Conservation (phyloP, 805 yeast species). For the Citeromyces matritensis region DNA sequence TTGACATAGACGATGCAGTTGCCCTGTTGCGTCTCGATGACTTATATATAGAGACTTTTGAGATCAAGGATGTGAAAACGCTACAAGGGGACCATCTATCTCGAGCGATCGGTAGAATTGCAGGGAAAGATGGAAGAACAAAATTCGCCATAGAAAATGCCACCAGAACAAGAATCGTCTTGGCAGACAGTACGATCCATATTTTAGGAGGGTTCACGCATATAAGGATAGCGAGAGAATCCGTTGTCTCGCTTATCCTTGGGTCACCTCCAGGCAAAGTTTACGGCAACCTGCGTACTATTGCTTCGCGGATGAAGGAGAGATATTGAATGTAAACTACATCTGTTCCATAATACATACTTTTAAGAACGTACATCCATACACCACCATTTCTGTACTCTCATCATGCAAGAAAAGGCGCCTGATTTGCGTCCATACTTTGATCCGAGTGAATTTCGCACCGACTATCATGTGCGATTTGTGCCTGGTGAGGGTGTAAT, state of each 20-base stretch:
- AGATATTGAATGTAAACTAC: constrained; percentile 41
- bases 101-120: constrained; percentile 98
- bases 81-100: constrained; percentile 91
- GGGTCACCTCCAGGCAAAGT: constrained; percentile 99
- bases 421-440: constrained; percentile 14
- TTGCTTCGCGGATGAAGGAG: constrained; percentile 94
- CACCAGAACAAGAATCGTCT: constrained; percentile 91
- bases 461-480: constrained; percentile 17
- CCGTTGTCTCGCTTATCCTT: constrained; percentile 84
- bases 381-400: no score
- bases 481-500: constrained; percentile 17
- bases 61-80: constrained; percentile 92
- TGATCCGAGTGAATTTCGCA: constrained; percentile 14
- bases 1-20: constrained; percentile 93
- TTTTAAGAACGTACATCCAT: constrained; percentile 7
- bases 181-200: constrained; percentile 94
- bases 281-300: constrained; percentile 91
- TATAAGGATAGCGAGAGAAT: constrained; percentile 96
- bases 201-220: constrained; percentile 95
- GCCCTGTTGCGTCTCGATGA: constrained; percentile 91
- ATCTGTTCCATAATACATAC: constrained; percentile 6
- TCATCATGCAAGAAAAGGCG: background rate
- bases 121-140: constrained; percentile 98
- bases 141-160: constrained; percentile 98
- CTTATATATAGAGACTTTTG: constrained; percentile 92